Evolutionary conservation across 306 rosid species (phyloP), one percentile per base, ranked within the genome.

Genomic region (Senna siamea): DNA sequence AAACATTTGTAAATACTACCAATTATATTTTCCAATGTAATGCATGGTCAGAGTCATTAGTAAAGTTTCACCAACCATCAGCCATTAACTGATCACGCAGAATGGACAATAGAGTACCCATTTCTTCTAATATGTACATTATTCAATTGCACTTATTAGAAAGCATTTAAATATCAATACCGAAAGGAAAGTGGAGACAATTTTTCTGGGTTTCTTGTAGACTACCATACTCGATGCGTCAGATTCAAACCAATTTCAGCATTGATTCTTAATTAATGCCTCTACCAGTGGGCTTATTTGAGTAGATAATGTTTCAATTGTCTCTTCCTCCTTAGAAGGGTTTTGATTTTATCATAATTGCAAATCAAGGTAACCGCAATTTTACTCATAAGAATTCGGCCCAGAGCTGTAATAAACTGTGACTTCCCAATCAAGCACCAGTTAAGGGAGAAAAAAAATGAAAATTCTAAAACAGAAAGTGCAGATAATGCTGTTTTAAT

Each of bases 1-100:
- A n/a, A 74, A 73, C 23, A 66, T 53, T 44, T 61, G 38, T 46
- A 7, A 37, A 61, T 10, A 22, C 10, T 40, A 57, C 66, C 56
- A 41, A 58, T 30, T 13, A 7, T 30, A 53, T 57, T 65, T 47
- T 65, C 69, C 67, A 20, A 22, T 72, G 18, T 28, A 56, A 12
- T 26, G 8, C 20, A 65, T 19, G 55, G 18, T 47, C 48, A 69
- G 3, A 63, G 17, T n/a, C n/a, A n/a, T n/a, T n/a, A n/a, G n/a
- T n/a, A n/a, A n/a, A n/a, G n/a, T n/a, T n/a, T n/a, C n/a, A n/a
- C n/a, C n/a, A n/a, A n/a, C n/a, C n/a, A n/a, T n/a, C n/a, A n/a
- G n/a, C n/a, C n/a, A n/a, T n/a, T n/a, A n/a, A n/a, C n/a, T n/a
- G n/a, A n/a, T n/a, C n/a, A n/a, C n/a, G 4, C 12, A 14, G 20